phyloP scores from a whole-genome alignment of 371 early-diverging fungal genomes.

The Syncephalastrum monosporum region DNA sequence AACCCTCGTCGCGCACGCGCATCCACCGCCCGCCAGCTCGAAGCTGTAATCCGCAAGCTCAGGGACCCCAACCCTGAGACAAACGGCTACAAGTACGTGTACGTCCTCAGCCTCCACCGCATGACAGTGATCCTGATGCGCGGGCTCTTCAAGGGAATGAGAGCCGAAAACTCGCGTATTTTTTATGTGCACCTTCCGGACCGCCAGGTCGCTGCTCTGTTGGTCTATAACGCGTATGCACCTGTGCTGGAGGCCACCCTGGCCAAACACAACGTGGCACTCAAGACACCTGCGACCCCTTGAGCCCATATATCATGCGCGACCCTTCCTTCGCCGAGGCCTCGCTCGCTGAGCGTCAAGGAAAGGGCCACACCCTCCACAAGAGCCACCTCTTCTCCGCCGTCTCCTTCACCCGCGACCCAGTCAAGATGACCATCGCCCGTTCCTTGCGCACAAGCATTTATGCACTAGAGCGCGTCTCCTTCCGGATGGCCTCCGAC shows the following conservation, averaged over 20 bases:
- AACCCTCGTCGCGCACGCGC: too few relatives aligned
- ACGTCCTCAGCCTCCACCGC: constrained; percentile 5
- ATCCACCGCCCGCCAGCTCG: too few relatives aligned
- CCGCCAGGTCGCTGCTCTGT: constrained; percentile 4
- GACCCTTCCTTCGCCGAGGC: background rate
- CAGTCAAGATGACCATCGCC: background rate
- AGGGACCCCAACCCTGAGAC: too few relatives aligned
- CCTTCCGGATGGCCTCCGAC: too few relatives aligned
- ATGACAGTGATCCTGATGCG: background rate
- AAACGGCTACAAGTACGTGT: too few relatives aligned
- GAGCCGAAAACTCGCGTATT: background rate
- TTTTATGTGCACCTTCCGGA: constrained; percentile 13
- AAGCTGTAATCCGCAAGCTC: too few relatives aligned
- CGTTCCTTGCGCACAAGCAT: too few relatives aligned
- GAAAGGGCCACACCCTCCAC: too few relatives aligned
- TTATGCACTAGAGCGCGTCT: too few relatives aligned
- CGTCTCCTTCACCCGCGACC: background rate
- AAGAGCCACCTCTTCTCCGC: background rate
- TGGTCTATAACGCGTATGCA: constrained; percentile 10
- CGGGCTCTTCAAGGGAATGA: background rate
- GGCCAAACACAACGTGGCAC: background rate
- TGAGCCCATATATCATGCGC: constrained; percentile 2
- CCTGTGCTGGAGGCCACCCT: background rate
- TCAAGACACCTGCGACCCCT: constrained; percentile 8
- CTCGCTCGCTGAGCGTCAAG: too few relatives aligned